Evolutionary conservation across 2,329 filamentous ascomycete species (phyloP).

Genomic region (Pestalotiopsis sp.): DNA sequence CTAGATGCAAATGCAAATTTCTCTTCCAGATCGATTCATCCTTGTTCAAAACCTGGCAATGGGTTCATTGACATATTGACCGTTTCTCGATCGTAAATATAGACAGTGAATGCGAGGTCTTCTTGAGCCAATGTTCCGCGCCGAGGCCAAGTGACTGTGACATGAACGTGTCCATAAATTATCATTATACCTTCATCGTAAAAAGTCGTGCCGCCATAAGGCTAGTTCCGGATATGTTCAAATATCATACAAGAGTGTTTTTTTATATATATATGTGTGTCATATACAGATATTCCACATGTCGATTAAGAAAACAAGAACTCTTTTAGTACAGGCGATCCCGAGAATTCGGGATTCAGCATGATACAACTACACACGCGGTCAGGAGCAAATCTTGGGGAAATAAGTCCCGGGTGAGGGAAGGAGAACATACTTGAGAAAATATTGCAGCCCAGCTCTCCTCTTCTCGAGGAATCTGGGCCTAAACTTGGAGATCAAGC

Average conservation of each 20-base stretch:
- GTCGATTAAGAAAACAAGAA: constrained; percentile 69
- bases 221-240: constrained; percentile 6
- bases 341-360: constrained; percentile 90
- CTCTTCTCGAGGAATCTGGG: constrained; percentile 84
- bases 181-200: neutral
- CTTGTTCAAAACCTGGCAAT: neutral
- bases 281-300: neutral
- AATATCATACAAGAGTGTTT: neutral
- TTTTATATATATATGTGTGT: neutral
- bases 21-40: neutral
- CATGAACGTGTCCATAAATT: neutral
- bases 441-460: constrained; percentile 82
- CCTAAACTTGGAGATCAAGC: constrained; percentile 81
- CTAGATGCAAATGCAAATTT: neutral
- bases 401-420: neutral
- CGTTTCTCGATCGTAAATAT: neutral
- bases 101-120: neutral
- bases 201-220: neutral
- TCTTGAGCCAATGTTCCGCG: neutral
- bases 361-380: constrained; percentile 69
- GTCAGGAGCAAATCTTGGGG: neutral
- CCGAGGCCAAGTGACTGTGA: neutral
- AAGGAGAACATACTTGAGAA: constrained; percentile 72
- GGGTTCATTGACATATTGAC: neutral
- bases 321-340: constrained; percentile 86